Evolutionary conservation across 805 yeast genomes (phyloP), one percentile per base, ranked within the genome.

Genomic region (Kazachstania kunashirensis): DNA sequence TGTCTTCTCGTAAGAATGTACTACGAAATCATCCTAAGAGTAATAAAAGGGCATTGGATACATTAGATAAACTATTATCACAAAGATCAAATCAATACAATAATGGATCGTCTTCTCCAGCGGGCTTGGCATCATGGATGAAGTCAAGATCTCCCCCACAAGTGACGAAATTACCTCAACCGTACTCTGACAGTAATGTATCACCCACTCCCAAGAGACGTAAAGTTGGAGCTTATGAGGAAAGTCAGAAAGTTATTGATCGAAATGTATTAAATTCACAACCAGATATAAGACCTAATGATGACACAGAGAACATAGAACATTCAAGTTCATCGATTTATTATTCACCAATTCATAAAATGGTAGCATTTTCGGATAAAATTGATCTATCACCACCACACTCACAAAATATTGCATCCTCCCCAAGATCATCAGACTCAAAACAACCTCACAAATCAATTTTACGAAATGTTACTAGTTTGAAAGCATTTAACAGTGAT

Each of bases 321-420:
- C n/a, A n/a, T n/a, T n/a, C n/a, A n/a, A n/a, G n/a, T n/a, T n/a
- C n/a, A n/a, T n/a, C n/a, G 21, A 20, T 23, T 24, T 16, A 27
- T n/a, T 39, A 40, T 7, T 54, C 59, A 4, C 58, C 59, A 6
- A 37, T 42, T 11, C 38, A 38, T 21, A 56, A 56, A 38, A 31
- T 48, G 2, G 61, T 56, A 5, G 52, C 57, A 5, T 56, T 56
- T 42, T 55, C 60, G 8, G 59, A 56, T 41, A 41, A 42, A 32
- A 28, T 56, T 6, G 57, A 50, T 27, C 47, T 50, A 7, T 51
- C 59, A 13, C 55, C 57, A 14, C 41, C 45, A 9, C 45, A 40
- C 23, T 24, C 24, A 5, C 25, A 17, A 7, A 9, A 41, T 10
- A 18, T 41, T 10, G 38, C 40, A 8, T 48, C 56, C 5, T 53